Evolutionary conservation across 1,139 yeast species (phyloP).

Genomic region (Candida sojae): DNA sequence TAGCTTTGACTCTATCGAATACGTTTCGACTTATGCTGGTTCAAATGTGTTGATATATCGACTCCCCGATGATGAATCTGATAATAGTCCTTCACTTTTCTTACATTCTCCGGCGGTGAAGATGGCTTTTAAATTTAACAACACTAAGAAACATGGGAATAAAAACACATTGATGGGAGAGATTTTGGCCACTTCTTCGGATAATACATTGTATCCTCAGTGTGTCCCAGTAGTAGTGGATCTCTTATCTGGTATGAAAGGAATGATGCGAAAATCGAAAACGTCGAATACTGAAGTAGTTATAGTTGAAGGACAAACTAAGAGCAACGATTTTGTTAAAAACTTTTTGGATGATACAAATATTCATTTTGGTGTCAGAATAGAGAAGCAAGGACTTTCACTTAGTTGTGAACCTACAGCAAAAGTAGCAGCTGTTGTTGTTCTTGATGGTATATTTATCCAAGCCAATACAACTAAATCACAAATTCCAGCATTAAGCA

Average conservation of each 20-base stretch:
- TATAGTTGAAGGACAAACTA: slow-evolving; percentile 12
- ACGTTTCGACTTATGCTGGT: slow-evolving; percentile 64
- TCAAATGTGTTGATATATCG: slow-evolving; percentile 61
- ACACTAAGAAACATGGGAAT: slow-evolving; percentile 24
- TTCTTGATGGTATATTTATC: slow-evolving; percentile 62
- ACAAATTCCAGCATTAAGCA: slow-evolving; percentile 31
- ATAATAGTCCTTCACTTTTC: slow-evolving; percentile 55
- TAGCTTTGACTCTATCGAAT: slow-evolving; percentile 48
- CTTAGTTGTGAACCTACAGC: slow-evolving; percentile 94
- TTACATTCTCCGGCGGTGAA: slow-evolving; percentile 79
- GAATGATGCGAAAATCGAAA: slow-evolving; percentile 32
- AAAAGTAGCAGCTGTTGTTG: slow-evolving; percentile 83
- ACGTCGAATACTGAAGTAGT: slow-evolving; percentile 5
- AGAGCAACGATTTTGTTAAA: slow-evolving; percentile 30
- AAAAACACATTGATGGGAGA: slow-evolving; percentile 55
- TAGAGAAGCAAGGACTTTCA: slow-evolving; percentile 72
- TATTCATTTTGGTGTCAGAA: slow-evolving; percentile 60
- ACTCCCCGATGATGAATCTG: slow-evolving; percentile 41
- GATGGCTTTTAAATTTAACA: slow-evolving; percentile 42
- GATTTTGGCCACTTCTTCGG: slow-evolving; percentile 67
- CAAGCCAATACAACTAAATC: slow-evolving; percentile 52
- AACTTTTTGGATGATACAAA: slow-evolving; percentile 55
- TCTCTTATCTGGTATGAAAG: slow-evolving; percentile 48
- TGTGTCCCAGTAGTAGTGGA: slow-evolving; percentile 80
- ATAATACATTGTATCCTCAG: slow-evolving; percentile 65